phyloP scores from a whole-genome alignment of 352 stramenopile genomes.

The Phytophthora tentaculata region DNA sequence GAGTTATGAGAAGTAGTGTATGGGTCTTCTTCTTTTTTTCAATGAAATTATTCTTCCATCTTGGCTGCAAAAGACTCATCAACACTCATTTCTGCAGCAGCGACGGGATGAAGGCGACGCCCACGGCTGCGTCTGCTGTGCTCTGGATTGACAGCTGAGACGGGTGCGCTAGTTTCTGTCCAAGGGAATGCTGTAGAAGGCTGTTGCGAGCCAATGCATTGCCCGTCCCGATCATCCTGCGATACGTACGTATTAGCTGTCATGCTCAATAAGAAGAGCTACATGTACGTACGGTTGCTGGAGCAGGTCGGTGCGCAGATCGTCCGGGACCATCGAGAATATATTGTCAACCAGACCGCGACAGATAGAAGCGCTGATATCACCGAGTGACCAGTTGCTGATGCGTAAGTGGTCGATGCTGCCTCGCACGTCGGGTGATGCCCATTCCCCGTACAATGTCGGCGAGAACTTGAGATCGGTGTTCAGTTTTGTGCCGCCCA shows the following conservation, averaged over 20 bases:
- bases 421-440: conserved; percentile 36
- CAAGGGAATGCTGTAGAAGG: conserved; percentile 59
- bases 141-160: conserved; percentile 34
- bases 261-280: background rate
- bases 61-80: background rate
- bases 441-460: conserved; percentile 65
- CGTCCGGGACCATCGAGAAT: conserved; percentile 55
- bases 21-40: conserved; percentile 3
- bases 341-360: conserved; percentile 68
- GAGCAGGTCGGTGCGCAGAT: conserved; percentile 37
- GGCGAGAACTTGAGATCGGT: conserved; percentile 61
- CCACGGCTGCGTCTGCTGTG: conserved; percentile 57
- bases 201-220: conserved; percentile 62
- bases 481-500: conserved; percentile 44
- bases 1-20: background rate
- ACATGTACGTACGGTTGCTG: conserved; percentile 43
- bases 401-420: conserved; percentile 49
- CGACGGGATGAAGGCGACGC: conserved; percentile 47
- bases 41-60: conserved; percentile 4
- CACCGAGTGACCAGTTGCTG: conserved; percentile 64
- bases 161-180: conserved; percentile 33
- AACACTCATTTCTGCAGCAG: conserved; percentile 34
- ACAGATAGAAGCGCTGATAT: conserved; percentile 70
- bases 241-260: conserved; percentile 9
- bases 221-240: conserved; percentile 67